A percentile compares a stretch with the other conserved stretches of the same genome.
Conservation (phyloP, 1,139 yeast species). For the Pichia sp. region DNA sequence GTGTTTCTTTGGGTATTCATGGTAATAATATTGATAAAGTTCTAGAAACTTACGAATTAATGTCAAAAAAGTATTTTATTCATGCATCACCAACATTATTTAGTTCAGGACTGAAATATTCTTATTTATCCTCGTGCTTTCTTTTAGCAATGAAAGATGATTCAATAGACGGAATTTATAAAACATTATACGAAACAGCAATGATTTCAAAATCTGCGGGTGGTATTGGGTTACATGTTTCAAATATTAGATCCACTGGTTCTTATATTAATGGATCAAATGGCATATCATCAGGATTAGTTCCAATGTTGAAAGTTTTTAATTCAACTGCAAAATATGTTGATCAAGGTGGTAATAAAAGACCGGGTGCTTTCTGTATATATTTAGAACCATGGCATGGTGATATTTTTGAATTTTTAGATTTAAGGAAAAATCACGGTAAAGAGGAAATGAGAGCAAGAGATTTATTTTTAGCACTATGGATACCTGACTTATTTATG, state of each 20-base stretch:
- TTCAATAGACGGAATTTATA: slow-evolving; percentile 53
- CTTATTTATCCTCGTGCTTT: slow-evolving; percentile 49
- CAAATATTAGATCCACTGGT: slow-evolving; percentile 47
- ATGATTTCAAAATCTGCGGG: slow-evolving; percentile 54
- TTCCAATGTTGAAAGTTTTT: slow-evolving; percentile 55
- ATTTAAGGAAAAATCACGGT: slow-evolving; percentile 50
- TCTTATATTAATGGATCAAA: slow-evolving; percentile 47
- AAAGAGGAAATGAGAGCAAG: slow-evolving; percentile 52
- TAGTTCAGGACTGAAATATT: slow-evolving; percentile 46
- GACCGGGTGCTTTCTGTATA: slow-evolving; percentile 60
- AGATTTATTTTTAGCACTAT: slow-evolving; percentile 51
- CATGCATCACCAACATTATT: slow-evolving; percentile 54
- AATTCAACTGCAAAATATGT: slow-evolving; percentile 56
- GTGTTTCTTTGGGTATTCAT: slow-evolving; percentile 52
- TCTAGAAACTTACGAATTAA: slow-evolving; percentile 43
- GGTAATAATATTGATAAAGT: slow-evolving; percentile 36
- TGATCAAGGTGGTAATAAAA: slow-evolving; percentile 57
- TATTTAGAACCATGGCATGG: slow-evolving; percentile 60
- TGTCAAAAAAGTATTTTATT: slow-evolving; percentile 46
- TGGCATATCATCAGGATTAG: slow-evolving; percentile 50
- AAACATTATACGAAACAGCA: slow-evolving; percentile 49
- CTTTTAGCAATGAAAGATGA: slow-evolving; percentile 52
- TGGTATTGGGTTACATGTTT: slow-evolving; percentile 53
- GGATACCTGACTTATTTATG: slow-evolving; percentile 60
- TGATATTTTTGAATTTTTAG: slow-evolving; percentile 47